Evolutionary conservation across 2,329 filamentous ascomycete species (phyloP), one percentile per base, ranked within the genome.

Genomic region (Aspergillus fructus): DNA sequence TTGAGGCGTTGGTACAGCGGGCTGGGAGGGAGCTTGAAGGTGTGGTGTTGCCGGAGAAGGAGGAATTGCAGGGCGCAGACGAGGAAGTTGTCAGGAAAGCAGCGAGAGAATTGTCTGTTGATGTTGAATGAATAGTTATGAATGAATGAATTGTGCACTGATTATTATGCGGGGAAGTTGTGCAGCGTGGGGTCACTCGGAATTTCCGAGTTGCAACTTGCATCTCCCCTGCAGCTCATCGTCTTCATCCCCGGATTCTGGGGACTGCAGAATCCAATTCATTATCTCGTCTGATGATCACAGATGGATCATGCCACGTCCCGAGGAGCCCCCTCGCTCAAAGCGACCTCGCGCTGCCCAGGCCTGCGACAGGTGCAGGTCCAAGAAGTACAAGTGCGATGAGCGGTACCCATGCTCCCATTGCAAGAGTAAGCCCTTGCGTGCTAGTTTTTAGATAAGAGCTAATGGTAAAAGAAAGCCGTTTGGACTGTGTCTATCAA

Each of bases 331-430:
- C 24, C 68, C 67, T 56, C 64, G 66, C 51, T 49, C 58, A 21
- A 75, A 74, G 55, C 65, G 71, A 49, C 74, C 74, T n/a, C 74
- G 77, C n/a, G 76, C 78, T 17, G 73, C 76, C 9, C 75, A 76
- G 55, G 78, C 78, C 3, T 81, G 78, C 62, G 77, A 80, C 59
- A 66, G 76, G 30, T 81, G 78, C 64, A 70, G 78, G 51, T 59
- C 69, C 47, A 79, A 80, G 66, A 81, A 81, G 66, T 79, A 81
- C 66, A 79, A 78, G 61, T 81, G 78, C 62, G 76, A 79, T 60
- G 78, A 80, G 60, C 66, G 68, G 27, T 75, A 73, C 58, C 78
- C 77, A 24, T 79, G 78, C 62, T 70, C 70, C 9, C 75, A 78
- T 55, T 79, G 77, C 65, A 74, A 71, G 62, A 77, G 76, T 79